Evolutionary conservation across 805 yeast genomes (phyloP).

Genomic region (Ogataea haglerorum): DNA sequence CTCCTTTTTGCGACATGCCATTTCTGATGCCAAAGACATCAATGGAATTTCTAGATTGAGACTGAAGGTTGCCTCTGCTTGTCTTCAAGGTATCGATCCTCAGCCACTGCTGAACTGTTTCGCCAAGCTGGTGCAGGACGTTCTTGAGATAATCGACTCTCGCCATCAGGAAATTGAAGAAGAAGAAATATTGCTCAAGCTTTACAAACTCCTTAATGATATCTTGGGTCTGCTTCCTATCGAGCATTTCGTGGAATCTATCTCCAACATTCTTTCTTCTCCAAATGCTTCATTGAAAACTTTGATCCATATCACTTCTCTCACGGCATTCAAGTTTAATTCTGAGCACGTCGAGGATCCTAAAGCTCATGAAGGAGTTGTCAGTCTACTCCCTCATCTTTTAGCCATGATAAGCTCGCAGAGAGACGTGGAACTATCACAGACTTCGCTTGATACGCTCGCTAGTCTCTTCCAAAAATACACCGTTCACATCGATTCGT

Average conservation of each 20-base stretch:
- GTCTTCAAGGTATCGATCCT: conserved; percentile 27
- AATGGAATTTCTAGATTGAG: conserved; percentile 44
- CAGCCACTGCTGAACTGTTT: conserved; percentile 24
- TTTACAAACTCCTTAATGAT: conserved; percentile 58
- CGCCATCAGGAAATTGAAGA: conserved; percentile 27
- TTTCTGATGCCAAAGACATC: conserved; percentile 38
- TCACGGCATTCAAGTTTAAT: conserved; percentile 67
- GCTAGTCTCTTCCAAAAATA: conserved; percentile 63
- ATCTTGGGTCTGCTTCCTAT: conserved; percentile 73
- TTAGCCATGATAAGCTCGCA: conserved; percentile 36
- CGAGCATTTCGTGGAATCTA: conserved; percentile 62
- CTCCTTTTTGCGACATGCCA: conserved; percentile 52
- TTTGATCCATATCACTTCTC: conserved; percentile 57
- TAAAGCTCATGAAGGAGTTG: conserved; percentile 49
- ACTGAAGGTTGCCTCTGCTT: conserved; percentile 35
- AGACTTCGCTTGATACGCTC: conserved; percentile 66
- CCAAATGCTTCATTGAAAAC: conserved; percentile 43
- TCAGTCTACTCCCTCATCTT: conserved; percentile 48
- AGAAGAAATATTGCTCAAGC: conserved; percentile 37
- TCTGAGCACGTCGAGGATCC: conserved; percentile 54
- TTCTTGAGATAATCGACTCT: conserved; percentile 40
- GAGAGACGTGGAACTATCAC: conserved; percentile 50
- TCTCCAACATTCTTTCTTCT: conserved; percentile 39
- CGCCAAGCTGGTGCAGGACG: conserved; percentile 30
- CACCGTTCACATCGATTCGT: conserved; percentile 46